These are phyloP conservation scores for Ogataea pini DNA, from an alignment of 805 yeast species.

Conservation along the genomic window DNA sequence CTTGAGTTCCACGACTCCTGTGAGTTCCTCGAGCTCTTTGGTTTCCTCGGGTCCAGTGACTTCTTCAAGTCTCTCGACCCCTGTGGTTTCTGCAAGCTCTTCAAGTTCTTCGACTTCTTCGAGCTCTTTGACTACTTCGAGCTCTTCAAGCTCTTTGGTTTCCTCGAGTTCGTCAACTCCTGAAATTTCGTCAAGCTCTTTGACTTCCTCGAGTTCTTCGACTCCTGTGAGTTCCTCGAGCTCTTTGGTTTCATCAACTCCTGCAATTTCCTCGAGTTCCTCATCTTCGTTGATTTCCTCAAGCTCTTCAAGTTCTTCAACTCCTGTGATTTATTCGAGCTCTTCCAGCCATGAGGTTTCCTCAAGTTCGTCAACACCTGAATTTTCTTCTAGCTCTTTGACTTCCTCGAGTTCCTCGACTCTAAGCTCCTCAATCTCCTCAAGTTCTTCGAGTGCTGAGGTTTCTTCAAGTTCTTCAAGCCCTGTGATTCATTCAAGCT, in stretches of 20 bases:
- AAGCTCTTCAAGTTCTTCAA: not conserved
- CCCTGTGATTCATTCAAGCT: not conserved
- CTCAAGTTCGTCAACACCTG: not conserved
- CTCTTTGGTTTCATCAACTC: not conserved
- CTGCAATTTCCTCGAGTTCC: not conserved
- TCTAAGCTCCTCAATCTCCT: not conserved
- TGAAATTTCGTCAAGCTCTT: not conserved
- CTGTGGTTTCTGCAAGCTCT: not conserved
- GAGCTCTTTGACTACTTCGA: not conserved
- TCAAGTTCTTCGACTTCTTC: not conserved
- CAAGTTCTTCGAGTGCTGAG: not conserved
- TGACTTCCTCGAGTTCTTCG: not conserved
- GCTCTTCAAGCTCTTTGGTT: not conserved
- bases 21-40: not conserved
- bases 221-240: not conserved
- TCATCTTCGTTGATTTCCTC: not conserved
- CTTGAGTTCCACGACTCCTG: not conserved
- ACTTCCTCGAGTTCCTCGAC: not conserved
- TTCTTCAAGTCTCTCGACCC: not conserved
- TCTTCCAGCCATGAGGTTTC: no score
- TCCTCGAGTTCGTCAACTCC: not conserved
- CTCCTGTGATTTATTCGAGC: not conserved
- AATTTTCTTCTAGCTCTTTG: not conserved
- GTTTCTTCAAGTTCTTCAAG: not conserved
- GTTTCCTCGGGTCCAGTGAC: not conserved